Base-by-base conservation (phyloP, 176 grass and related monocot genomes). In the Aegilops longissima region DNA sequence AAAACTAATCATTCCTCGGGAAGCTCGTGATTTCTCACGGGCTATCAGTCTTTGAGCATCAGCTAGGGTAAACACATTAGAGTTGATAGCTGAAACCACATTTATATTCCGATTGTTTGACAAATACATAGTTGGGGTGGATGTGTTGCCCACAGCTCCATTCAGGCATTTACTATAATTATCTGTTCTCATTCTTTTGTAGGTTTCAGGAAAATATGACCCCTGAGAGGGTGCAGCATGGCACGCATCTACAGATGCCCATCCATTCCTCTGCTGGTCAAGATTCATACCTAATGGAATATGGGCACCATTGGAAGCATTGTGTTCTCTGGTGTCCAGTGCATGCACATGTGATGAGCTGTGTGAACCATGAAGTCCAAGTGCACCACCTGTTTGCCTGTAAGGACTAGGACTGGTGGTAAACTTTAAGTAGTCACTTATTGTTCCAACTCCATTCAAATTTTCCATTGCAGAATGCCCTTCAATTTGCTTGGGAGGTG, bases 121-220 rank as follows among this genome's bases (percentile, higher is more conserved):
- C 44, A 76, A 75, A 77, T 75, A 21, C 30, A 31, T 70, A 33
- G 85, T 54, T 58, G 73, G 36, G 35, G 87, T 78, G 67, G 61
- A 78, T 78, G 73, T 8, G 79, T 85, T 87, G 24, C 30, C 4
- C 30, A 17, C 47, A 25, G 45, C 40, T 86, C 75, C 66, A 77
- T 86, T 84, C 61, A 70, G 54, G 27, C 25, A 11, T 64, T 88
- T 85, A 29, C 66, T 76, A 36, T 84, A 71, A 89, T 84, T 69
- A 42, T 85, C 76, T 69, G 47, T 77, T 82, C 73, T 89, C 73
- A 78, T 89, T 79, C 88, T 96, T 71, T 93, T 93, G 38, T 52
- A 75, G 49, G 42, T 69, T 79, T 88, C 77, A 74, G 87, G 58
- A 75, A 89, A 77, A 80, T 70, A 80, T 80, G 83, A 20, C 5